Conservation (phyloP, 2,329 filamentous ascomycete genomes). For the Monosporascus ibericus region DNA sequence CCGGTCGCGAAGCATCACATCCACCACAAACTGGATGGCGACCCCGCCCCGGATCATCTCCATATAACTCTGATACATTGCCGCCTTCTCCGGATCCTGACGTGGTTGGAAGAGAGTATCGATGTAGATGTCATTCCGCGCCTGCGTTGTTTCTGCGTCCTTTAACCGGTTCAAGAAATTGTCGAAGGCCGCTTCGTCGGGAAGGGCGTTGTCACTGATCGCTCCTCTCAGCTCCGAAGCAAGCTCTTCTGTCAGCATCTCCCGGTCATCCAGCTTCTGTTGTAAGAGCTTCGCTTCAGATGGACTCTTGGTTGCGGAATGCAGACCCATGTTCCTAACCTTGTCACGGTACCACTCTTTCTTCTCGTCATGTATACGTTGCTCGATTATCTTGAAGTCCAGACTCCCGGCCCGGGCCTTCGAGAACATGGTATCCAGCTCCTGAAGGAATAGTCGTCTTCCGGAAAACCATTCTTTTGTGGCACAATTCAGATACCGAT, state of each 20-base stretch:
- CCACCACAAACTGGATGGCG: slow-evolving; percentile 23
- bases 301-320: slow-evolving; percentile 18
- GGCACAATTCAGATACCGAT: slow-evolving; percentile 30
- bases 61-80: slow-evolving; percentile 31
- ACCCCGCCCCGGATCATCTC: slow-evolving; percentile 28
- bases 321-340: slow-evolving; percentile 19
- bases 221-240: slow-evolving; percentile 17
- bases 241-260: slow-evolving; percentile 19
- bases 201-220: slow-evolving; percentile 14
- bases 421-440: slow-evolving; percentile 43
- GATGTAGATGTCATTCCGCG: slow-evolving; percentile 33
- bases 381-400: slow-evolving; percentile 41
- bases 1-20: slow-evolving; percentile 26
- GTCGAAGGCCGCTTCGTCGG: slow-evolving; percentile 23
- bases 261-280: slow-evolving; percentile 21
- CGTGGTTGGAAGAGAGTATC: slow-evolving; percentile 35
- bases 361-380: slow-evolving; percentile 45
- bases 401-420: slow-evolving; percentile 38
- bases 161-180: slow-evolving; percentile 26
- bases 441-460: slow-evolving; percentile 41
- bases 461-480: slow-evolving; percentile 47
- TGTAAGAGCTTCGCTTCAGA: slow-evolving; percentile 19
- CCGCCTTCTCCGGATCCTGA: slow-evolving; percentile 23
- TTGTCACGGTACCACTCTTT: slow-evolving; percentile 45
- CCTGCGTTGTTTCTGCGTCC: slow-evolving; percentile 23